Percentiles rank a stretch among this genome's conserved stretches.
These are phyloP conservation scores for Fibroporia radiculosa DNA, from an alignment of 768 basidiomycete species.

Conservation along the genomic window DNA sequence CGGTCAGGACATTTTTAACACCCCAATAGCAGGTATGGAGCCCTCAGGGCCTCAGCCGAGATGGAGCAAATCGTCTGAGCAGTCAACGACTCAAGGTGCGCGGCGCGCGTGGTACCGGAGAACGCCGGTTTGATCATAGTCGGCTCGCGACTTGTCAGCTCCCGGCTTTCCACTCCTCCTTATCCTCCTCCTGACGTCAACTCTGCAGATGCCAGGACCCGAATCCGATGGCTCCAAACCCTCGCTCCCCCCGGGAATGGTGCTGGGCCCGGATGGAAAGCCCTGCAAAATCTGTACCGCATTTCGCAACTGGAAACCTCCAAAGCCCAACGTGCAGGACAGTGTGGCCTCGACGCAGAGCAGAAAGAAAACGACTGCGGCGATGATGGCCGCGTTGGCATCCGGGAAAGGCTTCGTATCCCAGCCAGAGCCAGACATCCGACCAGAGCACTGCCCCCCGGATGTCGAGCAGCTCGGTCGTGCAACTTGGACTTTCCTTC, in stretches of 20 bases:
- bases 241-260: constrained; percentile 72
- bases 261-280: constrained; percentile 89
- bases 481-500: constrained; percentile 96
- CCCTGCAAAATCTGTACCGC: constrained; percentile 90
- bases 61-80: no score
- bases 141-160: no score
- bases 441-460: constrained; percentile 72
- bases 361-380: constrained; percentile 3
- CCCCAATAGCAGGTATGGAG: no score
- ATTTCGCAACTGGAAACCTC: constrained; percentile 62
- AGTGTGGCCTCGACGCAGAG: constrained; percentile 6
- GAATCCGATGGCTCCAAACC: background rate
- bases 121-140: no score
- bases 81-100: no score
- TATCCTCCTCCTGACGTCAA: no score
- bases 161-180: no score
- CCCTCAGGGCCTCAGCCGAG: no score
- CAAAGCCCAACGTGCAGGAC: constrained; percentile 16
- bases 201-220: background rate
- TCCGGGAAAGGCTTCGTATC: constrained; percentile 20
- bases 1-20: no score
- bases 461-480: constrained; percentile 86
- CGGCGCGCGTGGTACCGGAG: no score
- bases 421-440: constrained; percentile 27
- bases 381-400: constrained; percentile 27